Evolutionary conservation across 148 eudicot species (phyloP), one percentile per base, ranked within the genome.

Genomic region (Diospyros kaki): DNA sequence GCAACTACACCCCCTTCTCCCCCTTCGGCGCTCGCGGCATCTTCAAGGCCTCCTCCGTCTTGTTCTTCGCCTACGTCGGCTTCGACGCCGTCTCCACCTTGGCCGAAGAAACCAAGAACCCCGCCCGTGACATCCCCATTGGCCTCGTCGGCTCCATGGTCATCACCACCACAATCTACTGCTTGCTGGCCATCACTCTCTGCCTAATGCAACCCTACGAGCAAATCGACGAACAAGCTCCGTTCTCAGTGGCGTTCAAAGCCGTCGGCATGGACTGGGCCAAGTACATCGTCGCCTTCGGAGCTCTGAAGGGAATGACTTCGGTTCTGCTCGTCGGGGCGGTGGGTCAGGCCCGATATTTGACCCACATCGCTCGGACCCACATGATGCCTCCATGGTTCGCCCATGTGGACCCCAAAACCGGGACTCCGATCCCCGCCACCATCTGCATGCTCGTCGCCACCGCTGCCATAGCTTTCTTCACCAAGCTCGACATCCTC

Each of bases 71-170:
- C 4, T 86, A 83, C 41, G 77, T 78, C 9, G 93, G 93, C 41
- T 89, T 89, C 56, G 93, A 89, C 59, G 90, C 89, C 0, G 90
- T 89, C 52, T 64, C 93, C 2, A 89, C 90, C 43, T 83, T 89
- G 90, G 90, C 93, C 1, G 93, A 89, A 73, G 93, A 89, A 75
- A 89, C 90, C 1, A 87, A 87, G 80, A 82, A 87, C 69, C 90
- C 90, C 0, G 86, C 78, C 1, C 75, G 76, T 68, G 93, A 89
- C 69, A 89, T 89, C 41, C 90, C 90, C n/a, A 83, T 89, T 3
- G 93, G 93, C 4, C 83, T 89, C 6, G 86, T 89, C 0, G 89
- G 90, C 6, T 87, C 90, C 4, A 89, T 89, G 89, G 78, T 79
- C 2, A 73, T 87, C 46, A 81, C 89, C 50, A 85, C 90, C 13